These are phyloP conservation scores for Claviceps citrina DNA, from an alignment of 2,329 filamentous ascomycete genomes.

Conservation along the genomic window DNA sequence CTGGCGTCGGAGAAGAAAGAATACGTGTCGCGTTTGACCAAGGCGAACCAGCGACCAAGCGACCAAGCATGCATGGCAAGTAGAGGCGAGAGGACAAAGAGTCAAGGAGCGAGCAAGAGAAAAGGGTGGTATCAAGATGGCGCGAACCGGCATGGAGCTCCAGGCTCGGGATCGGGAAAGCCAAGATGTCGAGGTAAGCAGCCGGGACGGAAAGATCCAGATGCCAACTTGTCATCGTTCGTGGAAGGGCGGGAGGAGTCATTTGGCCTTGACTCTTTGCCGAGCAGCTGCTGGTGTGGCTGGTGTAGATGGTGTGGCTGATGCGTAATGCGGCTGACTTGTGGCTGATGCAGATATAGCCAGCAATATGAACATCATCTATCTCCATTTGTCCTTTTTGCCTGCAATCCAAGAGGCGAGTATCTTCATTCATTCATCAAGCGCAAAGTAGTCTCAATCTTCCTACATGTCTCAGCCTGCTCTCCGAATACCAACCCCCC, in stretches of 20 bases:
- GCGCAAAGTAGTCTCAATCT: not conserved
- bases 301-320: not conserved
- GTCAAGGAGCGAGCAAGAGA: not conserved
- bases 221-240: not conserved
- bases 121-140: not conserved
- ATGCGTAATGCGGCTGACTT: too few species aligned
- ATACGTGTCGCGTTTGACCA: slow-evolving; percentile 1
- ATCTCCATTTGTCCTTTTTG: too few species aligned
- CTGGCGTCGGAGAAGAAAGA: not conserved
- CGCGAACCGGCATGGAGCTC: not conserved
- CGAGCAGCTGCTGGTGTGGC: not conserved
- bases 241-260: not conserved
- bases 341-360: too few species aligned
- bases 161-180: not conserved
- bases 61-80: slow-evolving; percentile 4
- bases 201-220: not conserved
- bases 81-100: not conserved
- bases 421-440: not conserved
- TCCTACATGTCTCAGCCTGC: not conserved
- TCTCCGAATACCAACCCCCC: too few species aligned
- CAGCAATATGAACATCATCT: too few species aligned
- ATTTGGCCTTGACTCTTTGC: not conserved
- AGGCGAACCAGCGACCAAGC: slow-evolving; percentile 4
- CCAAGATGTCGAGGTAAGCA: not conserved
- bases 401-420: not conserved